Evolutionary conservation across 2,329 filamentous ascomycete species (phyloP), one percentile per base, ranked within the genome.

Genomic region (Fonsecaea nubica): DNA sequence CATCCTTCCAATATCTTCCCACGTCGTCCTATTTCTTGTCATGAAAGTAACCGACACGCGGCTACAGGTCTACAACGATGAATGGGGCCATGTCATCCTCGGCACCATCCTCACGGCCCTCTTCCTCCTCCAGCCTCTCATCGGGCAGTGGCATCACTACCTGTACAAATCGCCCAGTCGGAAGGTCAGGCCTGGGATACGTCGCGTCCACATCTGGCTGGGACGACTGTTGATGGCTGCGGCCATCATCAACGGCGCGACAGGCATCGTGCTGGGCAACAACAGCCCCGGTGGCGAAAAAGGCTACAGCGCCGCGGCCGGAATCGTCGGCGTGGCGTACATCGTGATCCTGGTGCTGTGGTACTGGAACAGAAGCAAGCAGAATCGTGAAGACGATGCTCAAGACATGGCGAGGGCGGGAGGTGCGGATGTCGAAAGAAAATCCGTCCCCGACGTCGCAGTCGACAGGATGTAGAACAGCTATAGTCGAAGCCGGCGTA

Each of bases 311-410:
- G 18, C 45, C 1, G 45, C 45, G 45, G 45, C 45, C 12, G 45
- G 45, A 1, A 50, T 50, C 15, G 45, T 50, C 45, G 45, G 45
- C 9, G 45, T 50, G 45, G 6, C 8, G 18, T 50, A 50, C 45
- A 25, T 50, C 3, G 45, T 25, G 45, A 50, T 50, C 18, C 18
- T 50, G 7, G 7, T 30, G 45, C 45, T 50, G 10, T 50, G 45
- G 45, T 50, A 50, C 45, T 50, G 56, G 53, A 56, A 35, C 53
- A 56, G 53, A 18, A 56, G 35, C 53, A 21, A 13, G 25, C 32
- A 56, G 53, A 35, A 56, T n/a, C 8, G 12, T 35, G 53, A 38
- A 18, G 15, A 56, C 6, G 15, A 12, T 12, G 12, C 15, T 13
- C 32, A 33, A 1, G 32, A 56, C 32, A 56, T 35, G 30, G 2